phyloP scores from a whole-genome alignment of 148 eudicot species.

The Drosera capensis region DNA sequence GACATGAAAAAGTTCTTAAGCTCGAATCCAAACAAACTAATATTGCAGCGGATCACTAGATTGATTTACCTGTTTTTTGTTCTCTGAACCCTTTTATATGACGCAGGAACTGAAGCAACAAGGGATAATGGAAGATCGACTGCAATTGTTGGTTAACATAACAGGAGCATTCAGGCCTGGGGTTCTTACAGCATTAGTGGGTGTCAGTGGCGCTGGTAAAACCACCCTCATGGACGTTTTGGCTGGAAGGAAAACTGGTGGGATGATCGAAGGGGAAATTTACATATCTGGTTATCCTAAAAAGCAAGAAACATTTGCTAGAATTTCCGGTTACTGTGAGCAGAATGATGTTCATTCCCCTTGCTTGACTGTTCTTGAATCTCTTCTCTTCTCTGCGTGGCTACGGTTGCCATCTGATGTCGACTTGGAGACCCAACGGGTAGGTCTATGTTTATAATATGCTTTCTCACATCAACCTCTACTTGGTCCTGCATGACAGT shows the following conservation, averaged over 20 bases:
- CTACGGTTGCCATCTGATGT: slow-evolving; percentile 65
- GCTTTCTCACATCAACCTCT: background rate
- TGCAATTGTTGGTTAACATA: slow-evolving; percentile 64
- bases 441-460: slow-evolving; percentile 10
- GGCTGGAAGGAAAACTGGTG: slow-evolving; percentile 98
- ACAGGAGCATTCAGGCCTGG: slow-evolving; percentile 98
- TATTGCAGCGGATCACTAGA: no score
- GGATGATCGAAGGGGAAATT: slow-evolving; percentile 67
- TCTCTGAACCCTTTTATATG: slow-evolving; percentile 4
- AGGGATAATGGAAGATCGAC: slow-evolving; percentile 61
- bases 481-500: slow-evolving; percentile 6
- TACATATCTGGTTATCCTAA: slow-evolving; percentile 88
- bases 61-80: background rate
- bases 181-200: slow-evolving; percentile 92
- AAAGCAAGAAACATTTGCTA: slow-evolving; percentile 92
- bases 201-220: slow-evolving; percentile 99
- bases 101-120: slow-evolving; percentile 90
- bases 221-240: slow-evolving; percentile 98
- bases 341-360: slow-evolving; percentile 98
- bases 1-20: no score
- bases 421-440: slow-evolving; percentile 73
- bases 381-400: slow-evolving; percentile 95
- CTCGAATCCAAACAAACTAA: no score
- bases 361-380: slow-evolving; percentile 86
- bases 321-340: slow-evolving; percentile 98